Conservation (phyloP, 176 grass and related monocot species). For the Ampelocalamus luodianensis region DNA sequence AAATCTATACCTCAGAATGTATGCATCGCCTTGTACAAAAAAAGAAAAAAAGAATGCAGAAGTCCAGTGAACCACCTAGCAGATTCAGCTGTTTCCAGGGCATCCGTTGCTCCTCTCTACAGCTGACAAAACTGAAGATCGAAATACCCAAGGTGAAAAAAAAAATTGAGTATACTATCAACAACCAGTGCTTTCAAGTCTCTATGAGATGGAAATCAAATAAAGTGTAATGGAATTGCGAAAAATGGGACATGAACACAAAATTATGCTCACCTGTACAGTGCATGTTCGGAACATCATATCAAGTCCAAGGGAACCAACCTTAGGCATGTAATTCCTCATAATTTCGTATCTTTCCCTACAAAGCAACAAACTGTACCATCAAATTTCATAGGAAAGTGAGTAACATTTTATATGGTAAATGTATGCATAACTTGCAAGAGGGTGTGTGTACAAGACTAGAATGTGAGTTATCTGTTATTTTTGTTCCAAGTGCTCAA, state of each 20-base stretch:
- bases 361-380: too few species aligned
- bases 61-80: too few species aligned
- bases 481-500: neutral
- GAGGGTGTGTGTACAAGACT: neutral
- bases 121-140: too few species aligned
- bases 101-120: too few species aligned
- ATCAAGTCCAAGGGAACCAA: slow-evolving; percentile 91
- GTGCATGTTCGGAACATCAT: slow-evolving; percentile 99
- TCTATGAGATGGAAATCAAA: slow-evolving; percentile 10
- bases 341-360: slow-evolving; percentile 94
- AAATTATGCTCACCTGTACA: slow-evolving; percentile 65
- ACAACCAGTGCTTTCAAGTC: neutral
- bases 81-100: too few species aligned
- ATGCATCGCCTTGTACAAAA: too few species aligned
- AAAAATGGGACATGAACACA: neutral
- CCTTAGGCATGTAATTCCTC: slow-evolving; percentile 99
- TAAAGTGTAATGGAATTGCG: neutral
- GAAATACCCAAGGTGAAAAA: too few species aligned
- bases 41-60: too few species aligned
- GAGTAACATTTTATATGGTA: slow-evolving; percentile 2
- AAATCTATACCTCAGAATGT: too few species aligned
- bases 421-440: neutral
- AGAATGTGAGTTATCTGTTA: neutral
- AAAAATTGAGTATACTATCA: too few species aligned
- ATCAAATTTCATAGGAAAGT: too few species aligned